Percentiles rank a stretch among this genome's conserved stretches.
These are phyloP conservation scores for Sporothrix euskadiensis DNA, from an alignment of 2,329 filamentous ascomycete genomes.

Conservation along the genomic window DNA sequence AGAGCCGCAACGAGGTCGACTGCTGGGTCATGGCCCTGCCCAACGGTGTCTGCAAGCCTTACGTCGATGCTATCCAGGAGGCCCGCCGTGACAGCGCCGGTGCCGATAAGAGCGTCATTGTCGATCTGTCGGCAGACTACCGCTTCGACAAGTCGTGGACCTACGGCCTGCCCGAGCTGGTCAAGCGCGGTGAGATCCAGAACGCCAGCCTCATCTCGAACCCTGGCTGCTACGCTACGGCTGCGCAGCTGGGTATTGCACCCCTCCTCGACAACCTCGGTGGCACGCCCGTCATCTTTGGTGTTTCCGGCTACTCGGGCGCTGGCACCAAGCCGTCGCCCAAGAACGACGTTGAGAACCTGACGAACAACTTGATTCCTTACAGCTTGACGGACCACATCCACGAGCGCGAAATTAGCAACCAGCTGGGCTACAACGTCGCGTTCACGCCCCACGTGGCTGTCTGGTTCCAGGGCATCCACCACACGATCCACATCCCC, in stretches of 20 bases:
- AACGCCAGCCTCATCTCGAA: slow-evolving; percentile 82
- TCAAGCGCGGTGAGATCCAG: slow-evolving; percentile 73
- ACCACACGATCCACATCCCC: slow-evolving; percentile 87
- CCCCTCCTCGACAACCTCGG: slow-evolving; percentile 76
- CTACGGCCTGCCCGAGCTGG: slow-evolving; percentile 86
- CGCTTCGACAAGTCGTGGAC: slow-evolving; percentile 84
- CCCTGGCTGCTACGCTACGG: slow-evolving; percentile 94
- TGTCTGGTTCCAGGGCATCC: slow-evolving; percentile 96
- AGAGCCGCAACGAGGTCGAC: slow-evolving; percentile 80
- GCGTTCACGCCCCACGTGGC: slow-evolving; percentile 93
- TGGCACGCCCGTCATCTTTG: slow-evolving; percentile 80
- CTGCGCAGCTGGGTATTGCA: slow-evolving; percentile 83
- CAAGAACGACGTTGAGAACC: slow-evolving; percentile 84
- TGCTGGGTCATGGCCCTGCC: slow-evolving; percentile 98
- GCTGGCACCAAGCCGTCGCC: slow-evolving; percentile 91
- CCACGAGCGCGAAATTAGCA: slow-evolving; percentile 86
- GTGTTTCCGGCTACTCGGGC: slow-evolving; percentile 90
- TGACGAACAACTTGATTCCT: slow-evolving; percentile 85
- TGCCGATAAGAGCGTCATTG: slow-evolving; percentile 68
- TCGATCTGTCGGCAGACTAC: slow-evolving; percentile 97
- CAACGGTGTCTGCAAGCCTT: slow-evolving; percentile 92
- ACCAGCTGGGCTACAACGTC: slow-evolving; percentile 69
- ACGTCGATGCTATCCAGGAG: slow-evolving; percentile 81
- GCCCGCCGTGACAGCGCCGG: slow-evolving; percentile 51
- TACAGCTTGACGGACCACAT: slow-evolving; percentile 93